Conservation (phyloP, 192 early-diverging fungal genomes). For the Chytriomyces hyalinus region DNA sequence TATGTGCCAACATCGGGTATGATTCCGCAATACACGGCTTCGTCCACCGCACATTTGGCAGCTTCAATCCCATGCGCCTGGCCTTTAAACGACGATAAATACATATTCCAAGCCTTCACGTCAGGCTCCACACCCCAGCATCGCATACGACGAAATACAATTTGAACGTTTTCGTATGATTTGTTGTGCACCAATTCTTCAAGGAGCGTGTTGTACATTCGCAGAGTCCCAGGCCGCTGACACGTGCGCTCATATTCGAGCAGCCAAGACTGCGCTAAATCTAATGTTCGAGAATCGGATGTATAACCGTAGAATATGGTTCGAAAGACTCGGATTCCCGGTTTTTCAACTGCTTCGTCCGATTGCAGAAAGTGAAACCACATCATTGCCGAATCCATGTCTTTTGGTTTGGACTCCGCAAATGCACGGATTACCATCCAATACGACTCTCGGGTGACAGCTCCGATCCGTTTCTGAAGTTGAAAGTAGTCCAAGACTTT, state of each 20-base stretch:
- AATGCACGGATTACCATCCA: constrained; percentile 7
- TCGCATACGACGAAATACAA: neutral
- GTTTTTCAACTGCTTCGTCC: neutral
- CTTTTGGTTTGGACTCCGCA: neutral
- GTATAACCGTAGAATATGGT: neutral
- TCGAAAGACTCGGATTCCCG: constrained; percentile 16
- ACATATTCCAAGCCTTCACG: constrained; percentile 2
- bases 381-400: neutral
- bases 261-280: neutral
- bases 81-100: constrained; percentile 6
- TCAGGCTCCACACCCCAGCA: neutral
- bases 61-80: neutral
- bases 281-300: neutral
- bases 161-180: neutral
- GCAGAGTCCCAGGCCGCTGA: neutral
- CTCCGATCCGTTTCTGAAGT: neutral
- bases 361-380: constrained; percentile 7
- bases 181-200: neutral
- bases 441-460: constrained; percentile 9
- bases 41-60: no score
- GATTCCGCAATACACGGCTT: neutral
- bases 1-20: constrained; percentile 19
- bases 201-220: constrained; percentile 1
- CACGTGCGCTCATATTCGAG: constrained; percentile 15
- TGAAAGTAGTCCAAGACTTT: neutral